A percentile compares a stretch with the other conserved stretches of the same genome.
These are phyloP conservation scores for Malus fusca DNA, from an alignment of 306 rosid genomes.

Conservation along the genomic window DNA sequence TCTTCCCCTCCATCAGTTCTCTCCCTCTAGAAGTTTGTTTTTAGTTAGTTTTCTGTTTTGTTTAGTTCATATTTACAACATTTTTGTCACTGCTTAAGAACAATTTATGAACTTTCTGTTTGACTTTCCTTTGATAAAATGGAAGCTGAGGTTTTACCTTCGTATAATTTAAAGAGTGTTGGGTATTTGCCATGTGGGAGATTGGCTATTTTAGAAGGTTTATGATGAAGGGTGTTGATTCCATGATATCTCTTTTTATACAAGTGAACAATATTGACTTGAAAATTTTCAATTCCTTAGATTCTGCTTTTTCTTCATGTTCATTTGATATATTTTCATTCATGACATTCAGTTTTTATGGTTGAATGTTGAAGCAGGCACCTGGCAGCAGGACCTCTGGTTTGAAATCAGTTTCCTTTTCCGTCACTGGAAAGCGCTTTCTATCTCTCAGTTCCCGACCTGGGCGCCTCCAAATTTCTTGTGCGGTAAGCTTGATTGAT, in stretches of 20 bases:
- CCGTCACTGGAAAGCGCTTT: conserved; percentile 41
- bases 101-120: no score
- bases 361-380: conserved; percentile 41
- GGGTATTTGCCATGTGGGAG: background rate
- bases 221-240: background rate
- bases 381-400: conserved; percentile 31
- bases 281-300: background rate
- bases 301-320: background rate
- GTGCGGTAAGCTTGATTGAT: conserved; percentile 43
- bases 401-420: conserved; percentile 53
- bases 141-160: background rate
- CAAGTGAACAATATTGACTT: background rate
- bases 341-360: conserved; percentile 5
- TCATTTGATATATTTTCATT: background rate
- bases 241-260: background rate
- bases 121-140: no score
- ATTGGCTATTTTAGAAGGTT: background rate
- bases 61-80: background rate
- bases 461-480: conserved; percentile 42
- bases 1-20: background rate
- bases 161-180: no score
- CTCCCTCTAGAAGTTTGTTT: background rate
- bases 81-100: background rate
- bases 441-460: conserved; percentile 42
- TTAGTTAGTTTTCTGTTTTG: background rate